Conservation (phyloP, 2,329 filamentous ascomycete species). For the Fusarium penzigii region DNA sequence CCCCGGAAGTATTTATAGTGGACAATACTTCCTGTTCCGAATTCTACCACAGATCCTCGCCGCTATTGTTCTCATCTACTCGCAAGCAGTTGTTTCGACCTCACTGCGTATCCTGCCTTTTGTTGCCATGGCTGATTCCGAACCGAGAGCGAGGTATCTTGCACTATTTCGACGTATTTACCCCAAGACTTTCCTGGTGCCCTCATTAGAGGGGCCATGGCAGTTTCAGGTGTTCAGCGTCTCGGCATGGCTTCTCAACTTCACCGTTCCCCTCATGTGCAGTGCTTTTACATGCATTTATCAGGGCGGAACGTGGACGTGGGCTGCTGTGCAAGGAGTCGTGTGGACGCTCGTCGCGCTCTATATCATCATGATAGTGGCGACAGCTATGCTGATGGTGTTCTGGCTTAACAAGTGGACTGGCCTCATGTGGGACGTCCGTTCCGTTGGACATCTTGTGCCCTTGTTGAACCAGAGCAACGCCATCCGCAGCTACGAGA, state of each 20-base stretch:
- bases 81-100: slow-evolving; percentile 72
- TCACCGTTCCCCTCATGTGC: slow-evolving; percentile 80
- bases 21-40: slow-evolving; percentile 81
- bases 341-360: slow-evolving; percentile 76
- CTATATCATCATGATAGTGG: slow-evolving; percentile 67
- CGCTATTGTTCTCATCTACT: slow-evolving; percentile 71
- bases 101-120: slow-evolving; percentile 80
- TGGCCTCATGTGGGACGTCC: slow-evolving; percentile 82
- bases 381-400: slow-evolving; percentile 54
- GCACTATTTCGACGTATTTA: slow-evolving; percentile 70
- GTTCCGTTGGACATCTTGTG: slow-evolving; percentile 79
- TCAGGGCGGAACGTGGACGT: slow-evolving; percentile 66
- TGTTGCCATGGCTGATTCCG: slow-evolving; percentile 69
- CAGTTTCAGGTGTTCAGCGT: slow-evolving; percentile 66
- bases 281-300: slow-evolving; percentile 69
- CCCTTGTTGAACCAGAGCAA: slow-evolving; percentile 80
- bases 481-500: slow-evolving; percentile 69
- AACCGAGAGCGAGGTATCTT: slow-evolving; percentile 58
- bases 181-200: slow-evolving; percentile 68
- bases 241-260: slow-evolving; percentile 75
- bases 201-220: slow-evolving; percentile 60
- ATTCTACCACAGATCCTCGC: slow-evolving; percentile 81
- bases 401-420: slow-evolving; percentile 68
- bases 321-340: slow-evolving; percentile 76
- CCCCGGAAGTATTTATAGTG: slow-evolving; percentile 64